Evolutionary conservation across 2,329 filamentous ascomycete species (phyloP), one percentile per base, ranked within the genome.

Genomic region (Hymenoscyphus albidus): DNA sequence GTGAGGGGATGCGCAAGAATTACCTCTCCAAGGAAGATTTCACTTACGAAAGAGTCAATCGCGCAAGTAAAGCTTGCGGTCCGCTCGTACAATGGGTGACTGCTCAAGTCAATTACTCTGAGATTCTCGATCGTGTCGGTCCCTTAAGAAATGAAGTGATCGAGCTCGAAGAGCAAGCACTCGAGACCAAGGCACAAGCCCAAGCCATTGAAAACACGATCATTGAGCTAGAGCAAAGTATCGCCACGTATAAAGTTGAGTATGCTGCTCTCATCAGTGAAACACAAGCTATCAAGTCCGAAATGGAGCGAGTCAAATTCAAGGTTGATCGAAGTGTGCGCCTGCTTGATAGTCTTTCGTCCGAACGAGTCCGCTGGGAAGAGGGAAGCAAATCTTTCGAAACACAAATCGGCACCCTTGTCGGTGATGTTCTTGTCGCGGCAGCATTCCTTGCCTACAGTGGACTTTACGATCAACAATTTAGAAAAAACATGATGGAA

Each of bases 381-480:
- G 92, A 94, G 74, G 93, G 93, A 71, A 99, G 95, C 84, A 96
- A 90, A 79, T 97, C 94, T 0, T 99, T 99, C 76, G 94, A 98
- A 77, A 96, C 93, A 2, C 95, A 99, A 76, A 98, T 99, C 76
- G 91, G 91, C 77, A 99, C 95, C 2, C 87, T 99, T 61, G 92
- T 99, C 44, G 95, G 95, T 67, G 95, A 99, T 75, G 94, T 97
- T 59, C 84, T 99, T 66, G 89, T 97, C 60, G 95, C 95, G n/a
- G 92, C 96, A 5, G 96, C 94, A 9, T 98, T 98, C 84, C 83
- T 99, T 68, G 95, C 96, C 14, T 99, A 99, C 78, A 92, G 91
- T 74, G 95, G 95, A 78, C 88, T 98, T 60, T 99, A 97, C 76
- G 95, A 99, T 76, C 96, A 99, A 76, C 95, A 95, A 66, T 98